Evolutionary conservation across 2,329 filamentous ascomycete genomes (phyloP), one percentile per base, ranked within the genome.

Genomic region (Periconia sp.): DNA sequence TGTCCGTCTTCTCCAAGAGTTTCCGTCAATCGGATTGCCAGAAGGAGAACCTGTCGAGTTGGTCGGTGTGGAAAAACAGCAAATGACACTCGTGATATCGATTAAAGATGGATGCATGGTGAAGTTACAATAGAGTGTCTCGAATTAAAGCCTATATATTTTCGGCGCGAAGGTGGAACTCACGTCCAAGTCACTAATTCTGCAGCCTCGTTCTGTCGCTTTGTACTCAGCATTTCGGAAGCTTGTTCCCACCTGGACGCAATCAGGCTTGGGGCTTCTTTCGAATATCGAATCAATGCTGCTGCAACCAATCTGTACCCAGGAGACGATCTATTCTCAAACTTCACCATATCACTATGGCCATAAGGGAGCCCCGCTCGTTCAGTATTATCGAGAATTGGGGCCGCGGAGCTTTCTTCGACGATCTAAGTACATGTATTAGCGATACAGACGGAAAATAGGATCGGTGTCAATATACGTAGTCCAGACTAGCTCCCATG

Each of bases 351-450:
- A 15, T 58, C 57, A 23, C 55, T 55, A 55, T 74, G 69, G 54
- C 66, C 60, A 49, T 67, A 64, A 19, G 58, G 61, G 20, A 76
- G 67, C 8, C 71, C 74, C 48, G 62, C 66, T 56, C 71, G 58
- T 47, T 74, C 71, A 5, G 69, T 73, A 50, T 70, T 59, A 48
- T 73, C 68, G 6, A 74, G 54, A 17, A 72, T 65, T 27, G 56
- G 58, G 15, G 58, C 58, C 11, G 58, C 58, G 3, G 56, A 58
- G n/a, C 46, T 56, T 65, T 62, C 18, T 66, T 63, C 54, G 31
- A 73, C 71, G 42, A 74, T 59, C 56, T 59, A 47, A 19, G 48
- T 18, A 18, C 45, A 20, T 11, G 58, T 45, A 55, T 41, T 30
- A 17, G n/a, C 19, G 41, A 18, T 14, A 13, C 18, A 33, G 41